Evolutionary conservation across 768 basidiomycete species (phyloP).

Genomic region (Phanerodontia chrysosporium): DNA sequence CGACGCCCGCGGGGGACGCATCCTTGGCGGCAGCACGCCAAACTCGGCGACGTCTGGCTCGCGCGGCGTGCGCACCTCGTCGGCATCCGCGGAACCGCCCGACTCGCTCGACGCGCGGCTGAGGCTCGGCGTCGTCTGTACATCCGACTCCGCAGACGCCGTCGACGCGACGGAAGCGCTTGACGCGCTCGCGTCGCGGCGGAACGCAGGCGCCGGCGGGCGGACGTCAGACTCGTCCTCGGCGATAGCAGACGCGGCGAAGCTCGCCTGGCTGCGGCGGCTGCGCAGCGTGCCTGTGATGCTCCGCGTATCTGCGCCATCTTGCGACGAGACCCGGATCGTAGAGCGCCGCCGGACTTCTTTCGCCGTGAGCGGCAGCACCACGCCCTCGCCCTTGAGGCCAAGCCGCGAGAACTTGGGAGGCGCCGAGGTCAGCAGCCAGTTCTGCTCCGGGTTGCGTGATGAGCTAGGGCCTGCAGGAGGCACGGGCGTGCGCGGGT

Average conservation of each 20-base stretch:
- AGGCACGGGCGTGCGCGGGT: neutral
- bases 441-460: conserved; percentile 22
- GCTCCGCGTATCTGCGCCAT: neutral
- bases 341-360: conserved; percentile 17
- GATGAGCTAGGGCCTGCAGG: conserved; percentile 10
- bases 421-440: conserved; percentile 20
- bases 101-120: conserved; percentile 4
- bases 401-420: conserved; percentile 25
- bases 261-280: conserved; percentile 4
- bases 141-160: neutral
- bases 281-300: conserved; percentile 4
- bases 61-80: neutral
- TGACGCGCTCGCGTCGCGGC: conserved; percentile 12
- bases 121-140: neutral
- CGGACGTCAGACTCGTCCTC: conserved; percentile 1
- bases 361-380: conserved; percentile 23
- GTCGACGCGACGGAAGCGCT: conserved; percentile 8
- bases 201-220: conserved; percentile 16
- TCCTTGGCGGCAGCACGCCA: neutral
- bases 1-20: conserved; percentile 2
- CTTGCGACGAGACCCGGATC: conserved; percentile 1
- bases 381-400: conserved; percentile 22
- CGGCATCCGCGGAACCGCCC: neutral
- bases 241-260: conserved; percentile 4
- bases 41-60: neutral